Percentiles rank a stretch among this genome's conserved stretches.
Conservation (phyloP, 2,329 filamentous ascomycete genomes). For the Sporothrix brunneoviolacea region DNA sequence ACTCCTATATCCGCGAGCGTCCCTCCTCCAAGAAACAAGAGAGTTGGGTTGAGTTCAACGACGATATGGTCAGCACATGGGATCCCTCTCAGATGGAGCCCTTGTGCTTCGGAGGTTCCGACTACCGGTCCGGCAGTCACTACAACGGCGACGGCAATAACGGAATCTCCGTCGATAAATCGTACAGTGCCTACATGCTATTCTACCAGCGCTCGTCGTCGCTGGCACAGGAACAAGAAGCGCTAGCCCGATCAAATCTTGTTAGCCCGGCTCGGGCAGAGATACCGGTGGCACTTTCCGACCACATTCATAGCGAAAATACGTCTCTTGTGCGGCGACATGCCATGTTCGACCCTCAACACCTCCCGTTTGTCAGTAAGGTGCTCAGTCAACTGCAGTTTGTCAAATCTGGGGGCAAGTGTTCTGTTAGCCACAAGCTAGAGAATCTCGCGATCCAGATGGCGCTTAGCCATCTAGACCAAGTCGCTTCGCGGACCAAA, state of each 20-base stretch:
- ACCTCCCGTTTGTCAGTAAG: slow-evolving; percentile 59
- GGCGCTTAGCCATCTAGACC: slow-evolving; percentile 62
- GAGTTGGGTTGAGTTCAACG: slow-evolving; percentile 89
- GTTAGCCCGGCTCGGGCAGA: slow-evolving; percentile 38
- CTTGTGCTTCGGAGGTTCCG: slow-evolving; percentile 72
- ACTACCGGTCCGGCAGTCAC: slow-evolving; percentile 35
- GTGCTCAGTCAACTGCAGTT: slow-evolving; percentile 53
- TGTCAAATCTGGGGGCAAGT: slow-evolving; percentile 37
- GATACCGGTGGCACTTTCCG: slow-evolving; percentile 39
- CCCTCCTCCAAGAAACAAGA: slow-evolving; percentile 41
- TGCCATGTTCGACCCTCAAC: slow-evolving; percentile 68
- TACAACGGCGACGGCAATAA: slow-evolving; percentile 39
- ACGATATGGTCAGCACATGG: slow-evolving; percentile 72
- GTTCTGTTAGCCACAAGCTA: slow-evolving; percentile 38
- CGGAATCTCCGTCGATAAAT: slow-evolving; percentile 56
- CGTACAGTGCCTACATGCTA: slow-evolving; percentile 91
- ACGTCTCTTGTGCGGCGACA: slow-evolving; percentile 67
- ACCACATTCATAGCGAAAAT: slow-evolving; percentile 67
- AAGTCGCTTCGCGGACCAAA: slow-evolving; percentile 65
- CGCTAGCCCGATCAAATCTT: slow-evolving; percentile 31
- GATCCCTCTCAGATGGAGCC: slow-evolving; percentile 66
- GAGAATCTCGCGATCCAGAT: slow-evolving; percentile 48
- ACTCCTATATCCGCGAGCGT: slow-evolving; percentile 85
- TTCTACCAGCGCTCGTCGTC: slow-evolving; percentile 83
- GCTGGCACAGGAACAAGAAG: slow-evolving; percentile 47